Evolutionary conservation across 257 asterid genomes (phyloP), one percentile per base, ranked within the genome.

Genomic region (Ehretia macrophylla): DNA sequence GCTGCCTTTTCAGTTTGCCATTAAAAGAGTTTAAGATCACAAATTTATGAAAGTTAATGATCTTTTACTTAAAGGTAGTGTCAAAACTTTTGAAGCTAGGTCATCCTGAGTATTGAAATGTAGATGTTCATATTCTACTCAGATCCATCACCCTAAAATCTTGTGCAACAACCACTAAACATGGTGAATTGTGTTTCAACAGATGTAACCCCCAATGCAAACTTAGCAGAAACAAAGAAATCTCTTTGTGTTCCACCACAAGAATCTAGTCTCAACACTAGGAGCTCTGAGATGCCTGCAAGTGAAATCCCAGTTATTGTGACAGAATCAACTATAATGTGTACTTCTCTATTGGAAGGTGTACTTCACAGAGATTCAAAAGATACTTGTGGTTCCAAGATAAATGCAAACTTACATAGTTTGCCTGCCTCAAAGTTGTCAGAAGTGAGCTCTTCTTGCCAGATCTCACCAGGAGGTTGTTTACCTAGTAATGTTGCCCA

Each of bases 361-460:
- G 35, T 1, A 27, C 35, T 27, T 27, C 35, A 27, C 35, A 66
- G 68, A 72, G 72, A 73, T 65, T 59, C 51, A 62, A 62, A 71
- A 48, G 70, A 75, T 68, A 62, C 63, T 65, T 32, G 60, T 55
- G 65, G 63, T 62, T 62, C 65, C 18, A 72, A 79, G 82, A 78
- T 67, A 77, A 19, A 55, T 32, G 46, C 42, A 8, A 60, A 16
- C 50, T 18, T 44, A 20, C 51, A 64, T 57, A 46, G 55, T 40
- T 47, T 59, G 64, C 55, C 50, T 50, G 38, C 74, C 17, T 45
- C 59, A 10, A 37, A 54, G 52, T 23, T 50, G 53, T 63, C 56
- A 11, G 32, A 63, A 35, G 13, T 48, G 66, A 50, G 39, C 51
- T 53, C 38, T 59, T 76, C 27, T 51, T 17, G 44, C 67, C 64